phyloP scores from a whole-genome alignment of 2,329 filamentous ascomycete species.

The Aureobasidium sp. region DNA sequence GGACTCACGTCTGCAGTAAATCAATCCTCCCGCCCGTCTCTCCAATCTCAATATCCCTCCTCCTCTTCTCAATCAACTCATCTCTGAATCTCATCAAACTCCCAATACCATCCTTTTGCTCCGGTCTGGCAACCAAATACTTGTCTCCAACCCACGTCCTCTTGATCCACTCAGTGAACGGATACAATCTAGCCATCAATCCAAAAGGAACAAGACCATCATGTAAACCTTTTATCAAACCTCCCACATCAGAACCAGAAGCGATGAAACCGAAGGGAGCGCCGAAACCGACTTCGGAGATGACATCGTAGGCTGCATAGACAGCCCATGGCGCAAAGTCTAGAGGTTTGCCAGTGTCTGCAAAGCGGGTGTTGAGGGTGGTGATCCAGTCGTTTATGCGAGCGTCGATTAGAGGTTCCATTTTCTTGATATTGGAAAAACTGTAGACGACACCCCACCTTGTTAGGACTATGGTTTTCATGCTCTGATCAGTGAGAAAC shows the following conservation, averaged over 20 bases:
- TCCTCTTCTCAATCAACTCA: slow-evolving; percentile 54
- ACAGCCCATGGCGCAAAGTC: slow-evolving; percentile 65
- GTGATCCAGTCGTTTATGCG: slow-evolving; percentile 57
- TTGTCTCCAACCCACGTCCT: slow-evolving; percentile 55
- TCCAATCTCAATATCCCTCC: slow-evolving; percentile 52
- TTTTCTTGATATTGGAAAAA: slow-evolving; percentile 63
- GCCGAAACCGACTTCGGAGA: slow-evolving; percentile 63
- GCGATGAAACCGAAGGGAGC: slow-evolving; percentile 63
- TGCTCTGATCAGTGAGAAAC: neutral
- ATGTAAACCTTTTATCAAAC: slow-evolving; percentile 62
- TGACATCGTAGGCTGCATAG: slow-evolving; percentile 65
- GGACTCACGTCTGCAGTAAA: slow-evolving; percentile 58
- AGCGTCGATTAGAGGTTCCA: slow-evolving; percentile 59
- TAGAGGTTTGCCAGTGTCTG: slow-evolving; percentile 48
- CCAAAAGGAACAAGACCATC: slow-evolving; percentile 59
- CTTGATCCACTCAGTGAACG: slow-evolving; percentile 63
- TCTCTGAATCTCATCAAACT: slow-evolving; percentile 66
- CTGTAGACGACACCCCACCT: no score
- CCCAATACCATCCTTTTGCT: slow-evolving; percentile 61
- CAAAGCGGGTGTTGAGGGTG: slow-evolving; percentile 53
- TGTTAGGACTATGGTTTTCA: no score
- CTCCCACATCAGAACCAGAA: slow-evolving; percentile 57
- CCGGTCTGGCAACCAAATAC: slow-evolving; percentile 59
- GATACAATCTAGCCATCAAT: slow-evolving; percentile 57
- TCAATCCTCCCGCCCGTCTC: slow-evolving; percentile 53